Base-by-base conservation (phyloP, 352 stramenopile genomes). In the Globisporangium orthogonon region DNA sequence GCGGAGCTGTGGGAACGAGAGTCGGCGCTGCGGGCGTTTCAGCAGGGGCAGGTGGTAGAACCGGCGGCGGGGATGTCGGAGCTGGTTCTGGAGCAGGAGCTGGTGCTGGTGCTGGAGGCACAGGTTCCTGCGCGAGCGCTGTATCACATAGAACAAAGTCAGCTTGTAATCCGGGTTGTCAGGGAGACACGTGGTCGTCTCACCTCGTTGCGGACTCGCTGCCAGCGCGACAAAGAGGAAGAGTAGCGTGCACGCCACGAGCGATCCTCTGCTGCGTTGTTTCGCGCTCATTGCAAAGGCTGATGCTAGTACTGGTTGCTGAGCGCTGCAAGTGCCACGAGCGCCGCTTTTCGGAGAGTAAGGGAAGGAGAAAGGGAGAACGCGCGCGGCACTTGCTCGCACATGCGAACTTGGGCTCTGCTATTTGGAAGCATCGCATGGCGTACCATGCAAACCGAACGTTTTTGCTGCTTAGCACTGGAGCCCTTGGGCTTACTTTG, bases 51-150 rank as follows among this genome's bases (percentile, higher is more conserved):
- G 55, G 47, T 30, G 28, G 17, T 3, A 47, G 46, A 35, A 39
- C 47, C 13, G 39, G 23, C 23, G 55, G 11, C n/a, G 17, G 14
- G 10, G 52, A 13, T 5, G n/a, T 53, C 15, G 23, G 43, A 31
- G 41, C 37, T 6, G 51, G 41, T 5, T 30, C 37, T 13, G 23
- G 43, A 31, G 41, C 37, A 3, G 51, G 41, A 9, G 41, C 37
- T 13, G 31, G 18, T 39, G 37, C 15, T 9, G 33, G 33, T n/a
- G 23, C n/a, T 10, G n/a, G 18, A n/a, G 14, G 37, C 35, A 15
- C 35, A 2, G 48, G 46, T 5, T 54, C 50, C 37, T 63, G 57
- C 4, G 57, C 57, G n/a, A 61, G 17, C 55, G 23, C 55, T 55
- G 49, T 45, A 45, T 56, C 49, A 46, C 29, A 44, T 3, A 23